These are phyloP conservation scores for Claviceps humidiphila DNA, from an alignment of 2,329 filamentous ascomycete genomes.

Conservation along the genomic window DNA sequence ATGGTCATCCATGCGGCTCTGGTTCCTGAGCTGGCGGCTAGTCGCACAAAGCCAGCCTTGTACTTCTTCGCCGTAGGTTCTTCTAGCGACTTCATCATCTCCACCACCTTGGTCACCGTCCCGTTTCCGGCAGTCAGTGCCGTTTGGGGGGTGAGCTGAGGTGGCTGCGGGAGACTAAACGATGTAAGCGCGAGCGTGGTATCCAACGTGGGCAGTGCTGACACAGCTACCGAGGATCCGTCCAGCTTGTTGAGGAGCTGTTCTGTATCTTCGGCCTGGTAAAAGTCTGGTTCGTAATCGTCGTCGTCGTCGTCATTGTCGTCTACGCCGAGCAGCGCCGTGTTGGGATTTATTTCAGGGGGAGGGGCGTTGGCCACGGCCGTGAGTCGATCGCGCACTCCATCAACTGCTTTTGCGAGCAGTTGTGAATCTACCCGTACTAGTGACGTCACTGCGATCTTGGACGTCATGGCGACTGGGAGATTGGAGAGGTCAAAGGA, in stretches of 20 bases:
- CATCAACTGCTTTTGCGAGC: conserved; percentile 60
- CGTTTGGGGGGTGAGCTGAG: conserved; percentile 56
- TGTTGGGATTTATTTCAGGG: conserved; percentile 41
- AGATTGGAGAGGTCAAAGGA: conserved; percentile 75
- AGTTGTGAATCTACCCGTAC: conserved; percentile 55
- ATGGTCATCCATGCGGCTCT: conserved; percentile 86
- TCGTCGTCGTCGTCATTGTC: conserved; percentile 82
- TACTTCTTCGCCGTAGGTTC: conserved; percentile 47
- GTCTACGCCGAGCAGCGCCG: conserved; percentile 49
- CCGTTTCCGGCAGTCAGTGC: conserved; percentile 61
- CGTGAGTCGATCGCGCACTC: conserved; percentile 37
- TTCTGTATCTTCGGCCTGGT: conserved; percentile 61
- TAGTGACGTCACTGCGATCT: conserved; percentile 70
- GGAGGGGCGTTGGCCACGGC: conserved; percentile 31
- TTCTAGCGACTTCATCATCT: conserved; percentile 61
- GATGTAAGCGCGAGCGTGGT: conserved; percentile 53
- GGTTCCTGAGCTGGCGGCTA: conserved; percentile 75
- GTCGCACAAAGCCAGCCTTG: conserved; percentile 64
- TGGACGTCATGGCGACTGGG: conserved; percentile 60
- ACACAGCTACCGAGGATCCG: conserved; percentile 42
- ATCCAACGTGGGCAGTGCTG: conserved; percentile 16
- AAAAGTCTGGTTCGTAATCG: conserved; percentile 84
- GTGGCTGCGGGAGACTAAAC: conserved; percentile 69
- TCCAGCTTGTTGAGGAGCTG: conserved; percentile 69
- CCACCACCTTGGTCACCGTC: conserved; percentile 64